Evolutionary conservation across 2,329 filamentous ascomycete species (phyloP).

Genomic region (Hansfordia pulvinata): DNA sequence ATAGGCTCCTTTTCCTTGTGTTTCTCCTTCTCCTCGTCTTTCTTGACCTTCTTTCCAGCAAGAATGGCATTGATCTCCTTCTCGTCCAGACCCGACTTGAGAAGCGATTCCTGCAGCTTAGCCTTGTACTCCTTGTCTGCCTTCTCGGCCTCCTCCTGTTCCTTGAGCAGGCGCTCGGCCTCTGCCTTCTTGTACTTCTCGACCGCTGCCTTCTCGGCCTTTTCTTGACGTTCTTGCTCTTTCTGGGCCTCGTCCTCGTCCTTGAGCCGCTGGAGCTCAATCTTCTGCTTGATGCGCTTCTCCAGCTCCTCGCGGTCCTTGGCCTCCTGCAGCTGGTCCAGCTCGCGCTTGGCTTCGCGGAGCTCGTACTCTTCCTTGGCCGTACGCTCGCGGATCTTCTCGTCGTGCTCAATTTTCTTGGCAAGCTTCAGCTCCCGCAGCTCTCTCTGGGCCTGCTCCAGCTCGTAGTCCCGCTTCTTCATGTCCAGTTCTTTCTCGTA

Average conservation of each 20-base stretch:
- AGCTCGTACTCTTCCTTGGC: constrained; percentile 24
- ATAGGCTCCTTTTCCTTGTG: constrained; percentile 5
- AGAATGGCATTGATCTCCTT: constrained; percentile 44
- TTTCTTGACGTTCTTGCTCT: constrained; percentile 27
- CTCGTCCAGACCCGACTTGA: constrained; percentile 44
- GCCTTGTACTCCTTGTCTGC: constrained; percentile 40
- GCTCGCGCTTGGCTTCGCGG: constrained; percentile 17
- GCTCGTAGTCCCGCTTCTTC: constrained; percentile 24
- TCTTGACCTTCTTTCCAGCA: constrained; percentile 26
- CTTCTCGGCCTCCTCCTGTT: constrained; percentile 31
- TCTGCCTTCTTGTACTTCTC: constrained; percentile 37
- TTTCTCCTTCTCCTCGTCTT: constrained; percentile 19
- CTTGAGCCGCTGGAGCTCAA: constrained; percentile 32
- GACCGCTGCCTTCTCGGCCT: constrained; percentile 34
- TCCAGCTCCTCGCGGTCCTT: constrained; percentile 35
- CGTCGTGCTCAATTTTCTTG: constrained; percentile 24
- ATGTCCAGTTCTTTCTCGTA: constrained; percentile 23
- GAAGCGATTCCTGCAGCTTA: constrained; percentile 42
- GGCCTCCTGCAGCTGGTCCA: constrained; percentile 23
- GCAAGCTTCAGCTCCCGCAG: constrained; percentile 30
- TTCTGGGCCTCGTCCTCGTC: constrained; percentile 29
- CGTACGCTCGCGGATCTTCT: constrained; percentile 23
- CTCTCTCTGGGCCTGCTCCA: constrained; percentile 16
- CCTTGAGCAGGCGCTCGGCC: constrained; percentile 29
- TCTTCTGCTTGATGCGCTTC: constrained; percentile 35